Evolutionary conservation across 345 rosid species (phyloP), one percentile per base, ranked within the genome.

Genomic region (Arabis hirsuta): DNA sequence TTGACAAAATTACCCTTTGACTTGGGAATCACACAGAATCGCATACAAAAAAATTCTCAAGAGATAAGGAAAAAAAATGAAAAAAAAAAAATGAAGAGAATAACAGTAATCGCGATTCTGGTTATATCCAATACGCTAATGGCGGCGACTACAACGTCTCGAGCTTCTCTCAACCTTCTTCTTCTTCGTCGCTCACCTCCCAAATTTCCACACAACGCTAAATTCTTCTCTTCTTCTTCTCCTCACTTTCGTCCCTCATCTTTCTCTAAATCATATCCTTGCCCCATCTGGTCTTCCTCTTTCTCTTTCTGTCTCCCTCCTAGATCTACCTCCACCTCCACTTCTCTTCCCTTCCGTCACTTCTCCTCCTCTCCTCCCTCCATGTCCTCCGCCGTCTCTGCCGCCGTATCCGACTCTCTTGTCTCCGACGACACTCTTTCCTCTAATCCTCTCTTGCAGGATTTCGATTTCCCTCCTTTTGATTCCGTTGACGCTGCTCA

Each of bases 401-500:
- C 81, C 36, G 46, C 63, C 4, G 12, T 7, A 5, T 9, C 67
- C 20, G 73, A 26, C 10, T 32, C 59, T 31, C 65, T 14, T 29
- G 69, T 32, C 14, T 20, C 45, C 45, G 34, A 71, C 42, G 65
- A 68, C 2, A 12, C 16, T 50, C 59, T 71, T 4, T 51, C 75
- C 9, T 44, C 76, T 55, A 92, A 92, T 76, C 95, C 96, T 65
- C 84, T 92, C 9, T 52, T 90, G 78, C 78, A 65, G 68, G 87
- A 87, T 58, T 92, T 88, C 7, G 91, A 82, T 6, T 90, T 92
- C 72, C 96, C 98, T 3, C 96, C 96, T 8, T 92, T 83, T 58
- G 83, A 85, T 64, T 68, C 71, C 32, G 84, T 92, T n/a, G 80
- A 88, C 47, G 81, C 88, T 44, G 12, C 63, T 1, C 91, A 89